Conservation (phyloP, 768 basidiomycete species). For the Leucocoprinus leucothites region DNA sequence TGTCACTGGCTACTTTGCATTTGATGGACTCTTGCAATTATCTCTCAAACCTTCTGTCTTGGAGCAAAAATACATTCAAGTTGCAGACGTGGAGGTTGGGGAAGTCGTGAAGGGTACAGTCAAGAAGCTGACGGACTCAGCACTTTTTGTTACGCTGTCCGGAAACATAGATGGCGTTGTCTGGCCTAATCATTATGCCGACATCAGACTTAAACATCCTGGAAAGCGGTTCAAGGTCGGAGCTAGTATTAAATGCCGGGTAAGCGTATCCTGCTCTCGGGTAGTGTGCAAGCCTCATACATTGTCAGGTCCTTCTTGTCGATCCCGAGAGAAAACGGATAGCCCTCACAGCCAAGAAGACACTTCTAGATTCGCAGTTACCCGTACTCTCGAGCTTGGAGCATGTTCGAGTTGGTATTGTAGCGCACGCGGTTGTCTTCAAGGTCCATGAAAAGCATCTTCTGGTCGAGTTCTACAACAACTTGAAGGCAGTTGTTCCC, state of each 20-base stretch:
- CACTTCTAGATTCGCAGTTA: slow-evolving; percentile 75
- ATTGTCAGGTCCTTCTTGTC: slow-evolving; percentile 68
- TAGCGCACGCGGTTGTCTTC: slow-evolving; percentile 82
- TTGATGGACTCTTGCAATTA: slow-evolving; percentile 90
- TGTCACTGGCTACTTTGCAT: slow-evolving; percentile 77
- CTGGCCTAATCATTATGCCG: slow-evolving; percentile 94
- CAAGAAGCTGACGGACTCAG: slow-evolving; percentile 77
- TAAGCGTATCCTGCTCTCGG: slow-evolving; percentile 31
- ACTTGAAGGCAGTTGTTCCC: slow-evolving; percentile 79
- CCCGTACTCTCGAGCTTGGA: slow-evolving; percentile 65
- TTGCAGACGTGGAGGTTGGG: slow-evolving; percentile 80
- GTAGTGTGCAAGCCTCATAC: not conserved
- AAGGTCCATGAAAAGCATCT: slow-evolving; percentile 78
- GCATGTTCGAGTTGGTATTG: slow-evolving; percentile 64
- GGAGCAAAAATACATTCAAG: slow-evolving; percentile 82
- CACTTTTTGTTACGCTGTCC: slow-evolving; percentile 81
- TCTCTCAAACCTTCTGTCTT: slow-evolving; percentile 81
- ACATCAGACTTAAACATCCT: slow-evolving; percentile 92
- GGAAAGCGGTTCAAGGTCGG: slow-evolving; percentile 87
- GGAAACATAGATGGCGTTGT: slow-evolving; percentile 90
- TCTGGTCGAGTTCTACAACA: slow-evolving; percentile 89
- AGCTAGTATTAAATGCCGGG: slow-evolving; percentile 79
- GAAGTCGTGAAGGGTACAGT: slow-evolving; percentile 85
- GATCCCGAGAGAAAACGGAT: slow-evolving; percentile 81
- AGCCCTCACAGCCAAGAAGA: slow-evolving; percentile 87